Evolutionary conservation across 192 early-diverging fungal genomes (phyloP).

Genomic region (Lunasporangiospora selenospora): DNA sequence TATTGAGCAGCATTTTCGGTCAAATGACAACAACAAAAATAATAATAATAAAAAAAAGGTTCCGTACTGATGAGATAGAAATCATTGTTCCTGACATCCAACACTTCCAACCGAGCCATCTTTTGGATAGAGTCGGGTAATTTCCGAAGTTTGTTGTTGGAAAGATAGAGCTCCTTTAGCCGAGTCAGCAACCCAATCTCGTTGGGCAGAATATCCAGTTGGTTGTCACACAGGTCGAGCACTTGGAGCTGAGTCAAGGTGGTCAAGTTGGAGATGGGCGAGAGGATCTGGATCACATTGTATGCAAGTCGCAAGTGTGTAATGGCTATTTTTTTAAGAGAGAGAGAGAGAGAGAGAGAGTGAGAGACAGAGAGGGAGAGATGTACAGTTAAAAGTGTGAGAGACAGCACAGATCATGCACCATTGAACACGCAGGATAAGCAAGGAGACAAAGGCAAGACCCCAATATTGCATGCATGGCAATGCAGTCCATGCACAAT

Average conservation of each 20-base stretch:
- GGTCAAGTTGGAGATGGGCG: slow-evolving; percentile 18
- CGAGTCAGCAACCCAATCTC: slow-evolving; percentile 41
- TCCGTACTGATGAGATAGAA: slow-evolving; percentile 46
- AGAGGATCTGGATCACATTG: slow-evolving; percentile 28
- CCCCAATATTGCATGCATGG: no score
- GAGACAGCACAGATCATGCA: neutral
- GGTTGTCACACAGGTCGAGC: slow-evolving; percentile 49
- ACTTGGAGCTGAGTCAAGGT: slow-evolving; percentile 33
- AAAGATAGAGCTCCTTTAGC: slow-evolving; percentile 41
- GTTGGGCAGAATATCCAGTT: slow-evolving; percentile 34
- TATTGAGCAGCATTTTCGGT: no score
- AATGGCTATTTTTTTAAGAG: slow-evolving; percentile 17
- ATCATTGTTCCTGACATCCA: slow-evolving; percentile 41
- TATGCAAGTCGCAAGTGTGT: slow-evolving; percentile 39
- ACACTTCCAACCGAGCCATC: slow-evolving; percentile 43
- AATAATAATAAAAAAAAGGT: neutral
- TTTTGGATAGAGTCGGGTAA: slow-evolving; percentile 41
- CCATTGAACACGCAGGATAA: no score
- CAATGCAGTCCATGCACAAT: no score
- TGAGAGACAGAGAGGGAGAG: neutral
- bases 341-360: neutral
- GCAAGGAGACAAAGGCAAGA: no score
- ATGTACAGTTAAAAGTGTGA: no score
- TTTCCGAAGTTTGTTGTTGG: slow-evolving; percentile 39
- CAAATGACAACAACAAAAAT: neutral